A percentile compares a stretch with the other conserved stretches of the same genome.
Conservation (phyloP, 164 flowering plant genomes). For the Cinnamomum micranthum region DNA sequence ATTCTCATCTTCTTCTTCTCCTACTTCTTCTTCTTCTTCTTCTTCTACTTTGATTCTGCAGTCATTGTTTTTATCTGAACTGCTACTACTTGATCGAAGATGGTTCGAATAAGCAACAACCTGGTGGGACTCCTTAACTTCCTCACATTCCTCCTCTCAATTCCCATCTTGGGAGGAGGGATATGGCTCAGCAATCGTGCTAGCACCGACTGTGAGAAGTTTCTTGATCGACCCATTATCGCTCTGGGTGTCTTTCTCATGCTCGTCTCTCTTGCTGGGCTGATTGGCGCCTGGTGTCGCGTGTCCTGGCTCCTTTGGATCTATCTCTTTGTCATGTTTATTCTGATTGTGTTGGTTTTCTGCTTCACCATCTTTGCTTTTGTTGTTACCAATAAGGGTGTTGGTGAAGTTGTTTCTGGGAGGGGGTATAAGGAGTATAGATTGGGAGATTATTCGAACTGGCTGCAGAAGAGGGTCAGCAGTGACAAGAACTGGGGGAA, state of each 20-base stretch:
- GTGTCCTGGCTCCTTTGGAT: constrained; percentile 61
- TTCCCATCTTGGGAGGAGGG: constrained; percentile 58
- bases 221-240: constrained; percentile 48
- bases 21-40: neutral
- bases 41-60: neutral
- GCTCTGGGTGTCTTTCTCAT: constrained; percentile 52
- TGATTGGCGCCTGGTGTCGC: constrained; percentile 61
- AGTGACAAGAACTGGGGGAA: constrained; percentile 42
- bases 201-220: constrained; percentile 54
- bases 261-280: constrained; percentile 60
- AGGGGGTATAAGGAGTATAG: constrained; percentile 62
- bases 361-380: constrained; percentile 66
- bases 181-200: constrained; percentile 53
- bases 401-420: constrained; percentile 41
- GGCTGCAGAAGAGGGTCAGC: constrained; percentile 61
- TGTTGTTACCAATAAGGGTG: constrained; percentile 68
- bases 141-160: constrained; percentile 51
- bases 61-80: neutral
- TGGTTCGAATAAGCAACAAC: constrained; percentile 52
- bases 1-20: neutral
- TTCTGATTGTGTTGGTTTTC: constrained; percentile 49
- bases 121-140: constrained; percentile 59
- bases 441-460: constrained; percentile 61
- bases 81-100: neutral
- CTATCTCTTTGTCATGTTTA: constrained; percentile 65